Conservation (phyloP, 371 early-diverging fungal species). For the Aphelidium insulamus region DNA sequence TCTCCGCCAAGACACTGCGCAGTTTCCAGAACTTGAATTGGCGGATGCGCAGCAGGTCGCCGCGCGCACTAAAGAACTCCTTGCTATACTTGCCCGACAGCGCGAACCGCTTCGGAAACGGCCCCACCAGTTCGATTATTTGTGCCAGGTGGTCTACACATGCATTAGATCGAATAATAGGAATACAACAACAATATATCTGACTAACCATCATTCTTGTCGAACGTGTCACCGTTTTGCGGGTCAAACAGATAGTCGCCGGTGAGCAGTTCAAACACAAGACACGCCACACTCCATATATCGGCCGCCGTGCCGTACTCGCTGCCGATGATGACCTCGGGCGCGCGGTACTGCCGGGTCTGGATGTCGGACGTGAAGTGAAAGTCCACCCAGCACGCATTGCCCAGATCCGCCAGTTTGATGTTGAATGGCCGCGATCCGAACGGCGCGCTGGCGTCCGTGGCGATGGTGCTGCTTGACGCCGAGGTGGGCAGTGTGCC, state of each 20-base stretch:
- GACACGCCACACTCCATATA: conserved; percentile 92
- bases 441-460: too few species aligned
- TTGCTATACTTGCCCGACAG: conserved; percentile 44
- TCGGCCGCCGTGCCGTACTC: conserved; percentile 80
- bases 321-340: conserved; percentile 91
- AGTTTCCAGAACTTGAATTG: conserved; percentile 59
- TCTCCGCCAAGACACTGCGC: conserved; percentile 56
- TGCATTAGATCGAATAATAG: background rate
- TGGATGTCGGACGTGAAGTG: conserved; percentile 93
- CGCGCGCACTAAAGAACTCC: conserved; percentile 54
- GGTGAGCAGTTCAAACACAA: conserved; percentile 78
- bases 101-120: conserved; percentile 45
- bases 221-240: conserved; percentile 49
- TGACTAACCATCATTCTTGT: conserved; percentile 64
- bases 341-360: conserved; percentile 92
- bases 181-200: background rate
- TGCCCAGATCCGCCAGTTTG: conserved; percentile 94
- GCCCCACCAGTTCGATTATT: conserved; percentile 76
- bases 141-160: conserved; percentile 78
- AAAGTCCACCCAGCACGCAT: conserved; percentile 87
- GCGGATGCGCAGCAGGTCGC: conserved; percentile 60
- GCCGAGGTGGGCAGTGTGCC: too few species aligned
- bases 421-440: conserved; percentile 22
- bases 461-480: too few species aligned
- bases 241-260: conserved; percentile 92